phyloP scores from a whole-genome alignment of 2,329 filamentous ascomycete genomes.

The Fusarium chlamydosporum region DNA sequence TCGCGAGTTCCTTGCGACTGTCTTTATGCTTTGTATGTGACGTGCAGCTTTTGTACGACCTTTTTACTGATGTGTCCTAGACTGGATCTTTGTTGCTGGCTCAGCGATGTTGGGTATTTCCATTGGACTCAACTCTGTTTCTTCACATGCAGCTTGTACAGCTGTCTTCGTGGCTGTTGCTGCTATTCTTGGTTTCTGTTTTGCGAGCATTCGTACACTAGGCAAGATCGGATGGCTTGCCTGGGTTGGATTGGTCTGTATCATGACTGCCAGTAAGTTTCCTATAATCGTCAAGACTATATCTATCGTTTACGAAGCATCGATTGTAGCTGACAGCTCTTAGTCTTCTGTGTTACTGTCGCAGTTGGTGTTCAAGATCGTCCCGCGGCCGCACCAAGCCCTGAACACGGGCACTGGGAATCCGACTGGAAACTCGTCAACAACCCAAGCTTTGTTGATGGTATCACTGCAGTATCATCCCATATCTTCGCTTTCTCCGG shows the following conservation, averaged over 20 bases:
- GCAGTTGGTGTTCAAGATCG: conserved; percentile 38
- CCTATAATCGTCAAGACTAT: background rate
- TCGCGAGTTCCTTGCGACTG: conserved; percentile 58
- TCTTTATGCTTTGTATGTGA: conserved; percentile 55
- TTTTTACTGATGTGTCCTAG: background rate
- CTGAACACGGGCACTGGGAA: conserved; percentile 41
- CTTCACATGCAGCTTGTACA: conserved; percentile 57
- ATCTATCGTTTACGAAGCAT: background rate
- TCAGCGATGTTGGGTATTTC: conserved; percentile 54
- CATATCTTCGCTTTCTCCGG: conserved; percentile 57
- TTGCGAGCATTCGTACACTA: conserved; percentile 55
- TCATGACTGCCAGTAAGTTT: conserved; percentile 39
- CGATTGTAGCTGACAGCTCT: background rate
- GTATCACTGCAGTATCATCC: conserved; percentile 52
- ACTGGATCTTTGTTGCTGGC: conserved; percentile 38
- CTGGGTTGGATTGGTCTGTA: conserved; percentile 47
- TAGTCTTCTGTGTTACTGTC: conserved; percentile 39
- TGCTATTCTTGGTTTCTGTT: conserved; percentile 48
- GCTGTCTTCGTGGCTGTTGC: conserved; percentile 58
- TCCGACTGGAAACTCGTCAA: conserved; percentile 53
- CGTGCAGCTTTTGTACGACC: rapidly evolving
- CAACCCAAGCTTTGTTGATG: conserved; percentile 52
- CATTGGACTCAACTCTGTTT: conserved; percentile 59
- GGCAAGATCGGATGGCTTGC: conserved; percentile 54
- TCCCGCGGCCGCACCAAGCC: conserved; percentile 27